phyloP scores from a whole-genome alignment of 73 alveolate species.

The Paramecium pentaurelia region DNA sequence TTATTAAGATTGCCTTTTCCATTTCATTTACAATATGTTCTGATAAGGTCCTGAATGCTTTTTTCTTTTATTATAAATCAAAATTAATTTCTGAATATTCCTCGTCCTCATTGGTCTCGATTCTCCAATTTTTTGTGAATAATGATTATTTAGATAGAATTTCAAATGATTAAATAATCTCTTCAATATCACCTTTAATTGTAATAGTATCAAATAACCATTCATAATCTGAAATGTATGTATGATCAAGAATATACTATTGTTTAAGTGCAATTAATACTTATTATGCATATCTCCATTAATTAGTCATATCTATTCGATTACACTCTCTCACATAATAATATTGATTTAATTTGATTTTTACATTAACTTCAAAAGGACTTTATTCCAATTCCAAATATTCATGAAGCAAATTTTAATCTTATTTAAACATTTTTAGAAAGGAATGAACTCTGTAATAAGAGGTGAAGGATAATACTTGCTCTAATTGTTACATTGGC shows the following conservation, averaged over 20 bases:
- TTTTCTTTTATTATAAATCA: background rate
- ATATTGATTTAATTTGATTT: background rate
- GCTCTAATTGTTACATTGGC: background rate
- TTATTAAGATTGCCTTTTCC: constrained; percentile 5
- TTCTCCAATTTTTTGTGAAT: background rate
- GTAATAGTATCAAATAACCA: constrained; percentile 8
- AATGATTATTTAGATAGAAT: background rate
- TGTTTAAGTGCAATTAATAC: background rate
- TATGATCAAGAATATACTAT: constrained; percentile 1
- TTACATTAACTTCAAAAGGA: constrained; percentile 18
- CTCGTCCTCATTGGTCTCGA: background rate
- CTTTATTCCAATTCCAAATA: background rate
- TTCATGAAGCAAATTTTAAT: background rate
- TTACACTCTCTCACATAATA: background rate
- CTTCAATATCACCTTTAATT: background rate
- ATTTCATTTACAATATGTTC: background rate
- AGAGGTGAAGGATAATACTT: constrained; percentile 29
- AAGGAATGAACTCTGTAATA: background rate
- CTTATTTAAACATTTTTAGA: background rate
- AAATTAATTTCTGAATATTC: background rate
- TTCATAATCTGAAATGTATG: background rate
- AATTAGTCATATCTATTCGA: background rate
- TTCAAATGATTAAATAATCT: background rate
- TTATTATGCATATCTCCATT: background rate
- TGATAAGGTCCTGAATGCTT: background rate